These are phyloP conservation scores for Abortiporus biennis DNA, from an alignment of 1,284 basidiomycete species.

Conservation along the genomic window DNA sequence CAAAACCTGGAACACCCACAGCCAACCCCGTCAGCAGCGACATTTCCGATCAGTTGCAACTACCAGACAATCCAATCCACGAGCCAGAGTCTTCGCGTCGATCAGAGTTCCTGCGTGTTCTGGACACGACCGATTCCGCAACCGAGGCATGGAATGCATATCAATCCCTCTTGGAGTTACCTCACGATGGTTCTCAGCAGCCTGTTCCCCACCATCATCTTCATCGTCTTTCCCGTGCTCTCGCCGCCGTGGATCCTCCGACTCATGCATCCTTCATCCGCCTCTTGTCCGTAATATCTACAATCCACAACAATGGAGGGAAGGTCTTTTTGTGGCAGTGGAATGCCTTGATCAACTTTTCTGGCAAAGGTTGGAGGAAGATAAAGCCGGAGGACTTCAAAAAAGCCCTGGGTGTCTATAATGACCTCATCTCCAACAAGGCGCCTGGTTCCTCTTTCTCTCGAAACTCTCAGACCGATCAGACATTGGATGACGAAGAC, in stretches of 20 bases:
- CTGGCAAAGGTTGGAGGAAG: slow-evolving; percentile 61
- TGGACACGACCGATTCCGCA: slow-evolving; percentile 35
- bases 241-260: slow-evolving; percentile 44
- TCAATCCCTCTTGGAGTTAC: slow-evolving; percentile 31
- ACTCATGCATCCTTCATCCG: slow-evolving; percentile 55
- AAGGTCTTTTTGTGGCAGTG: slow-evolving; percentile 56
- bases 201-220: slow-evolving; percentile 35
- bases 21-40: too few species aligned
- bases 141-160: slow-evolving; percentile 59
- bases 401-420: slow-evolving; percentile 52
- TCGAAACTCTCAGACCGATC: slow-evolving; percentile 3
- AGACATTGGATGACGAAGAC: slow-evolving; percentile 3
- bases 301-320: slow-evolving; percentile 46
- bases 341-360: slow-evolving; percentile 65
- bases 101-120: slow-evolving; percentile 24
- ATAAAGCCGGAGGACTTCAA: slow-evolving; percentile 50
- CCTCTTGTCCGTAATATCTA: slow-evolving; percentile 55
- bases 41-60: too few species aligned
- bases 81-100: too few species aligned
- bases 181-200: slow-evolving; percentile 8
- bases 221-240: slow-evolving; percentile 51
- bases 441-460: slow-evolving; percentile 37
- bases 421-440: slow-evolving; percentile 44
- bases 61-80: too few species aligned
- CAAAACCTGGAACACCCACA: too few species aligned